phyloP scores from a whole-genome alignment of 208 protist species.

The Acanthamoeba triangularis region DNA sequence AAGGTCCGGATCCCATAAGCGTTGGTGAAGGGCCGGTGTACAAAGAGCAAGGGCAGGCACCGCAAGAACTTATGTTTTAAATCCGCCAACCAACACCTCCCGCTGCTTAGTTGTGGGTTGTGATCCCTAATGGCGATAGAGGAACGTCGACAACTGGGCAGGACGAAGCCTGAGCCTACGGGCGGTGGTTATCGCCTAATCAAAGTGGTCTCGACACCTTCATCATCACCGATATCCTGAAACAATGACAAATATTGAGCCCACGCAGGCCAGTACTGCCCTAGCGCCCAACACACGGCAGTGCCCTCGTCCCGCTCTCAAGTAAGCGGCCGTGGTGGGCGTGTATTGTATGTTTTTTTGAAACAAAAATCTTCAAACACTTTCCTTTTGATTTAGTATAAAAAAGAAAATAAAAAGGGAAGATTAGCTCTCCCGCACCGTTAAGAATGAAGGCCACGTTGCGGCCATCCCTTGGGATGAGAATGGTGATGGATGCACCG shows the following conservation, averaged over 20 bases:
- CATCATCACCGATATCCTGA: too few species aligned
- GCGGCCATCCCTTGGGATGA: neutral
- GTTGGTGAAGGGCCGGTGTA: neutral
- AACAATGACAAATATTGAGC: too few species aligned
- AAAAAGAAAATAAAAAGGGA: neutral
- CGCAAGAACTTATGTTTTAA: neutral
- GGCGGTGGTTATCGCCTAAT: constrained; percentile 34
- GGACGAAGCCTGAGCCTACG: neutral
- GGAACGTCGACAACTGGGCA: constrained; percentile 41
- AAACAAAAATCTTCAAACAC: too few species aligned
- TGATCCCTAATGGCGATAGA: constrained; percentile 53
- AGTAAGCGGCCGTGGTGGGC: too few species aligned
- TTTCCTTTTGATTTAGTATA: too few species aligned
- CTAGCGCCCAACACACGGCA: too few species aligned
- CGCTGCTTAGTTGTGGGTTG: neutral
- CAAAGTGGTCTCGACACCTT: constrained; percentile 23
- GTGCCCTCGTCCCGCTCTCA: too few species aligned
- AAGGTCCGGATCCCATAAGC: neutral
- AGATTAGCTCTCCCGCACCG: neutral
- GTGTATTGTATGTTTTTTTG: too few species aligned
- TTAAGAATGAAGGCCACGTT: neutral
- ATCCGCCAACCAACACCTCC: constrained; percentile 24
- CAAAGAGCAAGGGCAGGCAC: neutral
- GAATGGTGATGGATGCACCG: neutral
- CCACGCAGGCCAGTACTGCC: too few species aligned